Evolutionary conservation across 352 stramenopile genomes (phyloP), one percentile per base, ranked within the genome.

Genomic region (Pythium phragmiticola): DNA sequence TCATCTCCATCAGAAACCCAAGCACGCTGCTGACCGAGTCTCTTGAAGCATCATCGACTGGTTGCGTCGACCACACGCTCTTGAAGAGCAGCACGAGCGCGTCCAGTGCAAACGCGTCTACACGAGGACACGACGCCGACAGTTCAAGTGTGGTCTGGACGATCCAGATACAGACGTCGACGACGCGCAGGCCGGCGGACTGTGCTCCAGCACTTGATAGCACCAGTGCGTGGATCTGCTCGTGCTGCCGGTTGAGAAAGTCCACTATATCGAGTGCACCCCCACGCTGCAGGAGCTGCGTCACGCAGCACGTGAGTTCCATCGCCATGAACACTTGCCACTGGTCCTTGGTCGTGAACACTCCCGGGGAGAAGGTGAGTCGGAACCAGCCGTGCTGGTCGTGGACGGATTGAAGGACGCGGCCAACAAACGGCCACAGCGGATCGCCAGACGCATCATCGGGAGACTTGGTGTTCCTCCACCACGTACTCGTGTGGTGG

Each of bases 91-190:
- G 33, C 11, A 64, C 47, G 0, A 64, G 37, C 7, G 48, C 57
- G 17, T 64, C 47, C n/a, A 64, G 43, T 17, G 36, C 57, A 45
- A 33, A 33, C 7, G n/a, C 0, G 14, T 13, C 33, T 2, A 26
- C 26, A 4, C 13, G 53, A 23, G 17, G 41, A 42, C 17, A n/a
- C 0, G 58, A 59, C 30, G 53, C 26, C 2, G 46, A 36, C 7
- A 62, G 19, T 30, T 36, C 30, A 11, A 67, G 37, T 14, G 28
- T 23, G 4, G 47, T 33, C 45, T 57, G 39, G 4, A 36, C 28
- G 34, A 62, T 57, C 60, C 60, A 67, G n/a, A 51, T 49, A 21
- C 51, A 62, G 19, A 62, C n/a, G 37, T 67, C 60, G 33, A 26
- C 17, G 0, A 46, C 23, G 3, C 37, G 33, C 13, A 67, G 45